phyloP scores from a whole-genome alignment of 345 rosid genomes.

The Ricinus communis region DNA sequence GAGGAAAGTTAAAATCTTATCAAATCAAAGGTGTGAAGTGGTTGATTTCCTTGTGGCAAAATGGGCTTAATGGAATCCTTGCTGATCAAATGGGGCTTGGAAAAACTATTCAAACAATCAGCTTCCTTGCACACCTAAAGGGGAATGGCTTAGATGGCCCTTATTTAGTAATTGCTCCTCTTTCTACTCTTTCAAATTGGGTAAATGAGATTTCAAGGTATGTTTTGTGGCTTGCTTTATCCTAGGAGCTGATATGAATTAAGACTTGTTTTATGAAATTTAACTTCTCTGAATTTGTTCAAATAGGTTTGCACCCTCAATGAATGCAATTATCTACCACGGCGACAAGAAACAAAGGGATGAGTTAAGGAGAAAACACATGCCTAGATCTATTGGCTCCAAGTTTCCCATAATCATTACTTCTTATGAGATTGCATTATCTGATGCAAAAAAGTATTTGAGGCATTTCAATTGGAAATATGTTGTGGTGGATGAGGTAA shows the following conservation, averaged over 20 bases:
- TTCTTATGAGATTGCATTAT: constrained; percentile 87
- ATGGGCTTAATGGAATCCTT: constrained; percentile 94
- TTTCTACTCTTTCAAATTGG: constrained; percentile 97
- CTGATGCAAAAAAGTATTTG: constrained; percentile 62
- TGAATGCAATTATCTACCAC: constrained; percentile 77
- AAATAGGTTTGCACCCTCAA: constrained; percentile 74
- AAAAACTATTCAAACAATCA: constrained; percentile 94
- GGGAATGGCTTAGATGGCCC: constrained; percentile 91
- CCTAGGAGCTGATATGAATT: constrained; percentile 7
- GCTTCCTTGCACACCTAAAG: constrained; percentile 83
- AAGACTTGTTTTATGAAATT: background rate
- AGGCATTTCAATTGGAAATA: constrained; percentile 85
- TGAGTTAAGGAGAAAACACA: constrained; percentile 60
- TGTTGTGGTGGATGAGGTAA: constrained; percentile 93
- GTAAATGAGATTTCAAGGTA: constrained; percentile 80
- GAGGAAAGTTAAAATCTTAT: constrained; percentile 83
- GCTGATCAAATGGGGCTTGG: constrained; percentile 99
- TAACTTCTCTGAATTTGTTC: background rate
- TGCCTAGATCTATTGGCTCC: constrained; percentile 72
- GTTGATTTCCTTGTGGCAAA: constrained; percentile 93
- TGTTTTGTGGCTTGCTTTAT: constrained; percentile 4
- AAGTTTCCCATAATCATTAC: constrained; percentile 82
- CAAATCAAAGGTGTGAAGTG: constrained; percentile 97
- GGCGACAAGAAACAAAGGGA: constrained; percentile 67
- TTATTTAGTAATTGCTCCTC: constrained; percentile 90